phyloP scores from a whole-genome alignment of 2,329 filamentous ascomycete genomes.

The Lecanicillium sp. region DNA sequence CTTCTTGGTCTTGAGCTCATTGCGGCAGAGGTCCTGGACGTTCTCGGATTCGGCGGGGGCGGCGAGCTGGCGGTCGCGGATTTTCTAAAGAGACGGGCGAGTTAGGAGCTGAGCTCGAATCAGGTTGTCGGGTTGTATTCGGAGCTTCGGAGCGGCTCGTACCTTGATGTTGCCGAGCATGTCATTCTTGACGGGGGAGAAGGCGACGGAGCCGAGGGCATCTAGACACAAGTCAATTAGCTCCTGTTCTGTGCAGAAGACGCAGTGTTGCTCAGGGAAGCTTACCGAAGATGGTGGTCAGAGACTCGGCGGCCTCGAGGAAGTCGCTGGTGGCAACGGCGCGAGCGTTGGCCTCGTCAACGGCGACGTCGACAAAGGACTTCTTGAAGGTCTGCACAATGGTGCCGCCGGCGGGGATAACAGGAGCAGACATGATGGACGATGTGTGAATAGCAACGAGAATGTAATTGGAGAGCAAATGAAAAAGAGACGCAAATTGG shows the following conservation, averaged over 20 bases:
- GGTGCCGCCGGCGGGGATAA: conserved; percentile 60
- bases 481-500: too few species aligned
- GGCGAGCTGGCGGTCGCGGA: conserved; percentile 74
- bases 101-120: neutral
- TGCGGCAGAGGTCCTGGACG: conserved; percentile 76
- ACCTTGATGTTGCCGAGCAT: conserved; percentile 90
- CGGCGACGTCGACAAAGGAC: conserved; percentile 77
- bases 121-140: neutral
- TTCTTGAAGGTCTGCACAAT: conserved; percentile 81
- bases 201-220: conserved; percentile 64
- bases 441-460: too few species aligned
- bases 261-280: too few species aligned
- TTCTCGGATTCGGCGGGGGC: conserved; percentile 74
- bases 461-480: too few species aligned
- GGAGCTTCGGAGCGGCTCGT: conserved; percentile 18
- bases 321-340: conserved; percentile 80
- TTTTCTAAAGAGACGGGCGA: conserved; percentile 56
- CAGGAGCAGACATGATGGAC: conserved; percentile 49
- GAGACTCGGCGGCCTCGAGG: conserved; percentile 80
- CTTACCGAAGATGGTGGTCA: conserved; percentile 80
- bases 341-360: conserved; percentile 67
- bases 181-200: conserved; percentile 86
- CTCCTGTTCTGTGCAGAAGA: too few species aligned
- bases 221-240: conserved; percentile 34
- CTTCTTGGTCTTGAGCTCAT: conserved; percentile 86